A percentile compares a stretch with the other conserved stretches of the same genome.
Conservation (phyloP, 2,329 filamentous ascomycete genomes). For the Aspergillus sp. region DNA sequence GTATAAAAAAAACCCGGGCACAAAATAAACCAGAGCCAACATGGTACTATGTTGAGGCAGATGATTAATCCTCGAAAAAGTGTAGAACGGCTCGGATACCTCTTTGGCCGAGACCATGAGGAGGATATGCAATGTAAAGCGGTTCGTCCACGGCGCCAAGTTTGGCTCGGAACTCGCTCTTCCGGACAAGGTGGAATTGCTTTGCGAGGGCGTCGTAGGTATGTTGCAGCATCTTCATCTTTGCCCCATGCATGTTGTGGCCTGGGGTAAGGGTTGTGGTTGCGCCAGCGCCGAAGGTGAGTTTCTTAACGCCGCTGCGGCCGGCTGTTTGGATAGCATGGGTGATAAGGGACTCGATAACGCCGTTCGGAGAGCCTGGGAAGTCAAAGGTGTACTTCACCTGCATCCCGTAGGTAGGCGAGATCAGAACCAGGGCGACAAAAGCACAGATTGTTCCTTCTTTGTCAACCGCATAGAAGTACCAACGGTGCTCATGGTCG, state of each 20-base stretch:
- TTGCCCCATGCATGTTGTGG: slow-evolving; percentile 76
- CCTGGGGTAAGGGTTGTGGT: slow-evolving; percentile 72
- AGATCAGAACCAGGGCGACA: slow-evolving; percentile 79
- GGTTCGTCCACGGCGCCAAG: slow-evolving; percentile 81
- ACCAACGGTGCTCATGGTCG: slow-evolving; percentile 77
- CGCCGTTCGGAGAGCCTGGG: slow-evolving; percentile 78
- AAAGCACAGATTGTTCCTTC: slow-evolving; percentile 72
- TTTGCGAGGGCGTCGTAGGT: slow-evolving; percentile 81
- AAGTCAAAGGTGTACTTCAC: slow-evolving; percentile 97
- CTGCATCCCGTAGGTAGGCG: slow-evolving; percentile 82
- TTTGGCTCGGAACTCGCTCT: slow-evolving; percentile 88
- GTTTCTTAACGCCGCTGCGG: slow-evolving; percentile 59
- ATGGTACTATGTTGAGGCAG: not conserved
- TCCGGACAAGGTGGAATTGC: slow-evolving; percentile 77
- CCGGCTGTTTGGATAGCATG: slow-evolving; percentile 65
- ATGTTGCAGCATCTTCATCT: slow-evolving; percentile 76
- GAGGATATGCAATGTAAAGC: slow-evolving; percentile 87
- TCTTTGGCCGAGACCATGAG: slow-evolving; percentile 76
- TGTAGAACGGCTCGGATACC: slow-evolving; percentile 83
- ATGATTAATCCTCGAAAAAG: slow-evolving; percentile 70
- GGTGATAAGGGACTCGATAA: slow-evolving; percentile 80
- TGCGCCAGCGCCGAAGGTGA: slow-evolving; percentile 87
- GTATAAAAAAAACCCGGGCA: not conserved
- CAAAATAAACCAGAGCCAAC: not conserved
- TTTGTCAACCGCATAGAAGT: slow-evolving; percentile 75